A percentile compares a stretch with the other conserved stretches of the same genome.
These are phyloP conservation scores for Syzygium syzygioides DNA, from an alignment of 441 rosid species.

Conservation along the genomic window DNA sequence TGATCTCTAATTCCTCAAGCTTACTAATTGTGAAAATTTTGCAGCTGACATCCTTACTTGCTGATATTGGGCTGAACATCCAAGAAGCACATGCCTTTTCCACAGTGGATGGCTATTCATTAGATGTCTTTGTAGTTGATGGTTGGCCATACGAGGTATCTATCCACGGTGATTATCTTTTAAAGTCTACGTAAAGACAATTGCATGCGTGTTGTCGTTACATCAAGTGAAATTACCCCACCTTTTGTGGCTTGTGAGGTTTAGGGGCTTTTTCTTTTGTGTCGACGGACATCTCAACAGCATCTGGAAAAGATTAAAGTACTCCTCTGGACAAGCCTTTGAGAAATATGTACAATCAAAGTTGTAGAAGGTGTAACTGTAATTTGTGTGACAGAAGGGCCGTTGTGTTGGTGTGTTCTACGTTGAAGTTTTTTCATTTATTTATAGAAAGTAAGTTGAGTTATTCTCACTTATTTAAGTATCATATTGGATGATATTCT, in stretches of 20 bases:
- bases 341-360: not conserved
- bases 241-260: not conserved
- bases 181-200: not conserved
- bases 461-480: not conserved
- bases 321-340: not conserved
- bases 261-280: not conserved
- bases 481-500: not conserved
- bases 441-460: not conserved
- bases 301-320: not conserved
- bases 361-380: not conserved
- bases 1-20: not conserved
- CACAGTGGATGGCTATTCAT: conserved; percentile 59
- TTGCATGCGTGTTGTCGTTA: not conserved
- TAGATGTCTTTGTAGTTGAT: conserved; percentile 76
- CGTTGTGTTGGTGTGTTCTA: not conserved
- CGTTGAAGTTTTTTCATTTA: not conserved
- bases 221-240: not conserved
- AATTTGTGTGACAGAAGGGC: not conserved
- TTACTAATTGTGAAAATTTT: conserved; percentile 17
- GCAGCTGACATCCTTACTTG: conserved; percentile 61
- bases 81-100: conserved; percentile 79
- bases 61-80: conserved; percentile 70
- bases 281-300: not conserved
- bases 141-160: conserved; percentile 77
- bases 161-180: not conserved